phyloP scores from a whole-genome alignment of 345 rosid genomes.

The Brassica cretica region DNA sequence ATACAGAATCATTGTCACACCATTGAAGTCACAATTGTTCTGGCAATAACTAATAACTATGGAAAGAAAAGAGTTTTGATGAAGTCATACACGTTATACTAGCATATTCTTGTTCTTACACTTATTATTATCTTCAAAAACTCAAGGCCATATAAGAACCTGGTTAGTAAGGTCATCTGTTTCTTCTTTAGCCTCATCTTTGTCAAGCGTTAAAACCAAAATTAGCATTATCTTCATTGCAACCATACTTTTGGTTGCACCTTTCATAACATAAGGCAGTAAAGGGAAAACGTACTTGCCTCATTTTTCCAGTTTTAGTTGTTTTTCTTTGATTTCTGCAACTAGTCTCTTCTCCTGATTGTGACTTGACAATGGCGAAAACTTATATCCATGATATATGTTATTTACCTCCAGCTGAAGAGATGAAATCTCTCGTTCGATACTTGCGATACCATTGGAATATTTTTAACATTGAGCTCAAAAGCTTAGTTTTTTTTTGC shows the following conservation, averaged over 20 bases:
- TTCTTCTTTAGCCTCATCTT: constrained; percentile 94
- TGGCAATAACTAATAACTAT: too few relatives aligned
- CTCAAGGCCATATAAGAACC: too few relatives aligned
- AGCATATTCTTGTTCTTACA: too few relatives aligned
- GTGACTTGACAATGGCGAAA: background rate
- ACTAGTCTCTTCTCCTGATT: too few relatives aligned
- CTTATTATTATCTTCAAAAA: too few relatives aligned
- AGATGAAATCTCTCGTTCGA: constrained; percentile 90
- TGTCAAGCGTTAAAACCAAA: constrained; percentile 60
- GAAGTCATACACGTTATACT: too few relatives aligned
- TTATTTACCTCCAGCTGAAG: constrained; percentile 81
- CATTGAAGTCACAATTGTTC: too few relatives aligned
- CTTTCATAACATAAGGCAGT: background rate
- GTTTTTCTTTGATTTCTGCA: constrained; percentile 30
- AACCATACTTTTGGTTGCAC: constrained; percentile 34
- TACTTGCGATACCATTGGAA: constrained; percentile 42
- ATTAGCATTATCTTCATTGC: constrained; percentile 68
- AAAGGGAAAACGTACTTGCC: constrained; percentile 42
- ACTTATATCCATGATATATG: background rate
- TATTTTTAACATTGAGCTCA: background rate
- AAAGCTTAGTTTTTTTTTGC: background rate
- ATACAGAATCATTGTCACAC: too few relatives aligned
- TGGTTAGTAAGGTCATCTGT: constrained; percentile 98
- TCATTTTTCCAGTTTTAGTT: constrained; percentile 64
- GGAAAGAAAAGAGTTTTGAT: too few relatives aligned